phyloP scores from a whole-genome alignment of 495 filamentous ascomycete species.

The Tetracladium setigerum region DNA sequence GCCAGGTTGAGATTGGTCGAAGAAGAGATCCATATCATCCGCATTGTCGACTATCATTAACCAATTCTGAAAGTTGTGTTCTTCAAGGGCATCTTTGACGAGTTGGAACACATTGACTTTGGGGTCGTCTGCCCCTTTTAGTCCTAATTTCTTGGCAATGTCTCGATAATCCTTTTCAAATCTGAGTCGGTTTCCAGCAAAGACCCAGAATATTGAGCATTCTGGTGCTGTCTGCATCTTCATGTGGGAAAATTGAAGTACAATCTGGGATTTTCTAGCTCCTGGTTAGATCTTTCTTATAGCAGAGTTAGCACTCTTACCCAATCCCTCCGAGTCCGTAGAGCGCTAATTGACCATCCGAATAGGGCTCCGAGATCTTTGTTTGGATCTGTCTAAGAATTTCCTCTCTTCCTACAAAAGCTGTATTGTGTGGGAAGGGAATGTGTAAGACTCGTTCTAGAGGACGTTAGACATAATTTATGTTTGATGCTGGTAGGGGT shows the following conservation, averaged over 20 bases:
- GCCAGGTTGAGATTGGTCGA: background rate
- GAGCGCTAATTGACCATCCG: too few species aligned
- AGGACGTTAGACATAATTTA: too few species aligned
- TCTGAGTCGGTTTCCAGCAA: slow-evolving; percentile 19
- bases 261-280: slow-evolving; percentile 39
- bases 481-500: too few species aligned
- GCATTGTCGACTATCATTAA: slow-evolving; percentile 45
- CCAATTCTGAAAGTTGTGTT: slow-evolving; percentile 30
- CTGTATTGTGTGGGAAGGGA: slow-evolving; percentile 27
- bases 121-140: slow-evolving; percentile 13
- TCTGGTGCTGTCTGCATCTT: slow-evolving; percentile 21
- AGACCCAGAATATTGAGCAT: slow-evolving; percentile 32
- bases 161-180: slow-evolving; percentile 31
- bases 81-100: slow-evolving; percentile 31
- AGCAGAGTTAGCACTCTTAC: slow-evolving; percentile 21
- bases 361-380: slow-evolving; percentile 16
- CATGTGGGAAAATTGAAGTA: slow-evolving; percentile 39
- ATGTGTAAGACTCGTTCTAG: too few species aligned
- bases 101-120: slow-evolving; percentile 22
- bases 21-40: slow-evolving; percentile 35
- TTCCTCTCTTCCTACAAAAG: slow-evolving; percentile 33
- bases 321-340: slow-evolving; percentile 39
- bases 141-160: slow-evolving; percentile 24
- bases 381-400: slow-evolving; percentile 6
- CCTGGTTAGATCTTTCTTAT: slow-evolving; percentile 1